Conservation (phyloP, 2,329 filamentous ascomycete species). For the Periconia sp. region DNA sequence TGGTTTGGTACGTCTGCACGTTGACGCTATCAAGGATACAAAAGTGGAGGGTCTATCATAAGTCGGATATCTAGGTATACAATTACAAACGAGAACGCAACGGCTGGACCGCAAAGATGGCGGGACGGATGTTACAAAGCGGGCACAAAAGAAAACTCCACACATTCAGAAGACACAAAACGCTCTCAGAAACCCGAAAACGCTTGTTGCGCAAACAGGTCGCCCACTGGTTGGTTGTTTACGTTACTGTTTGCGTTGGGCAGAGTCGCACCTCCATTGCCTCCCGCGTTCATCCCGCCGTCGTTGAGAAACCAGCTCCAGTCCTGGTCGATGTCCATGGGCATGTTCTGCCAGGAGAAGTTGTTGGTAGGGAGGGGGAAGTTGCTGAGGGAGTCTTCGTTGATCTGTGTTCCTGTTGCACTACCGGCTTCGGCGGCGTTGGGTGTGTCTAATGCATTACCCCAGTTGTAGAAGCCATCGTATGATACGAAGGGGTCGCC, state of each 20-base stretch:
- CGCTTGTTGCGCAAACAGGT: slow-evolving; percentile 21
- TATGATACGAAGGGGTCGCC: slow-evolving; percentile 38
- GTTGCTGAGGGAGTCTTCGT: slow-evolving; percentile 33
- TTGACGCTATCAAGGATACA: slow-evolving; percentile 7
- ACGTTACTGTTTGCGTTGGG: slow-evolving; percentile 4
- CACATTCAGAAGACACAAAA: background rate
- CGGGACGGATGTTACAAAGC: background rate
- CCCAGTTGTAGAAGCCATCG: slow-evolving; percentile 45
- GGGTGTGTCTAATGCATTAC: slow-evolving; percentile 18
- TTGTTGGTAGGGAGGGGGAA: slow-evolving; percentile 39
- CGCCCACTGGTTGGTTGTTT: slow-evolving; percentile 4
- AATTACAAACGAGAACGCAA: background rate
- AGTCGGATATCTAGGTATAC: background rate
- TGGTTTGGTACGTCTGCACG: background rate
- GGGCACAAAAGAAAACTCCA: background rate
- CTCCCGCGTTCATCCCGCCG: slow-evolving; percentile 11
- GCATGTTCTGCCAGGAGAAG: slow-evolving; percentile 43
- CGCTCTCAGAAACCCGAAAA: slow-evolving; percentile 30
- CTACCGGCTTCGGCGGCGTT: background rate
- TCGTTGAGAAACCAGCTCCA: slow-evolving; percentile 46
- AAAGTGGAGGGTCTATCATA: slow-evolving; percentile 13
- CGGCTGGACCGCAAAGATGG: background rate
- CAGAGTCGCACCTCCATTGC: slow-evolving; percentile 8
- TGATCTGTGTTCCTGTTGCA: slow-evolving; percentile 19
- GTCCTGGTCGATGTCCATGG: slow-evolving; percentile 46